These are phyloP conservation scores for Saccharomycopsis sp. DNA, from an alignment of 805 yeast species.

Conservation along the genomic window DNA sequence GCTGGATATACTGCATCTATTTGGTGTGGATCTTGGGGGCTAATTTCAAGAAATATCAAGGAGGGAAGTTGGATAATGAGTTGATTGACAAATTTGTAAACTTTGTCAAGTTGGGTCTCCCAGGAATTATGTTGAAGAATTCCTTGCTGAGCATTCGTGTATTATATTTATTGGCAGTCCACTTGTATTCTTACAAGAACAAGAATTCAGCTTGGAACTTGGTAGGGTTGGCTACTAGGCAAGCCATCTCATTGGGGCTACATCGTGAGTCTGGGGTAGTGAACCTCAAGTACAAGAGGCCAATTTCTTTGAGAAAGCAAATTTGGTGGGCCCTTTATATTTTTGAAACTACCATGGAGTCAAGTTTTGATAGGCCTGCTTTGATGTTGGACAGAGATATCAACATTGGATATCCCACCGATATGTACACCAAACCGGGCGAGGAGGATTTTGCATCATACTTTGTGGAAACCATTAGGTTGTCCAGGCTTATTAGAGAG, in stretches of 20 bases:
- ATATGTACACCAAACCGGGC: conserved; percentile 24
- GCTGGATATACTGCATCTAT: conserved; percentile 36
- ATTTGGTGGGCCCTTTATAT: conserved; percentile 37
- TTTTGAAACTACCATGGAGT: conserved; percentile 33
- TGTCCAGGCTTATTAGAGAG: conserved; percentile 32
- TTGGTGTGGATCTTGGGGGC: conserved; percentile 38
- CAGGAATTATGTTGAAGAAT: conserved; percentile 38
- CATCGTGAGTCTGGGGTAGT: conserved; percentile 33
- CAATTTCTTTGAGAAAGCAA: conserved; percentile 25
- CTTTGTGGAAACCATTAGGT: conserved; percentile 29
- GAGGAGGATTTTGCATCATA: conserved; percentile 28
- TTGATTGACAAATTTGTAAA: conserved; percentile 30
- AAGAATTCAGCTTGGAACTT: conserved; percentile 42
- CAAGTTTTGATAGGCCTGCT: conserved; percentile 39
- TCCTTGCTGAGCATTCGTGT: conserved; percentile 37
- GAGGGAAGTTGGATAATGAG: conserved; percentile 25
- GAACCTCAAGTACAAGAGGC: conserved; percentile 33
- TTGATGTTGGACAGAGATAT: conserved; percentile 38
- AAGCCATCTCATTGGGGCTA: conserved; percentile 40
- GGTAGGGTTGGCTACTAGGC: conserved; percentile 39
- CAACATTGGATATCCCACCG: conserved; percentile 33
- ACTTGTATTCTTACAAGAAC: conserved; percentile 36
- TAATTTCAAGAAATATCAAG: conserved; percentile 27
- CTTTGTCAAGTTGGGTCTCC: conserved; percentile 33
- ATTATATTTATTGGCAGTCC: conserved; percentile 33